phyloP scores from a whole-genome alignment of 2,329 filamentous ascomycete species.

The Emydomyces testavorans region DNA sequence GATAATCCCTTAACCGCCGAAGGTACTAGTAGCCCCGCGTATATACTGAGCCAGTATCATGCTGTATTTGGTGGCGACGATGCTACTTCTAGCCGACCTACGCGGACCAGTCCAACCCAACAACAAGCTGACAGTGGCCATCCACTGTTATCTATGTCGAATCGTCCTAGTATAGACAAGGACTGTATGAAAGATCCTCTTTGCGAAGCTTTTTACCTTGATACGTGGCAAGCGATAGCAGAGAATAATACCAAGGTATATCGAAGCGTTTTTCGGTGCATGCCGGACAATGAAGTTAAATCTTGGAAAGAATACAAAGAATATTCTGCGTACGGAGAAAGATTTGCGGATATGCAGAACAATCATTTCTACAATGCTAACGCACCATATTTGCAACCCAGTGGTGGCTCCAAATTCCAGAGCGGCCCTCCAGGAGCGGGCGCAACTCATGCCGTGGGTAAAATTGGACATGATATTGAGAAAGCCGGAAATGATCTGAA shows the following conservation, averaged over 20 bases:
- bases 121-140: constrained; percentile 37
- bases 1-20: background rate
- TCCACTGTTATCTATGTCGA: constrained; percentile 53
- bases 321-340: constrained; percentile 62
- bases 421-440: constrained; percentile 32
- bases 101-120: constrained; percentile 1
- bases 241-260: constrained; percentile 94
- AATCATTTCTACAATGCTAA: constrained; percentile 35
- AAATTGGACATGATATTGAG: constrained; percentile 20
- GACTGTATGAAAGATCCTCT: constrained; percentile 94
- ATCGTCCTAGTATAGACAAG: constrained; percentile 61
- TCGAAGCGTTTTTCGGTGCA: constrained; percentile 86
- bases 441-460: constrained; percentile 13
- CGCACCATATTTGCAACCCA: constrained; percentile 14
- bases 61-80: background rate
- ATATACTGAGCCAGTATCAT: background rate
- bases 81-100: background rate
- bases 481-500: constrained; percentile 24
- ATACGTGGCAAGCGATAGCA: constrained; percentile 77
- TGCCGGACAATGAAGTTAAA: constrained; percentile 88
- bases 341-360: constrained; percentile 59
- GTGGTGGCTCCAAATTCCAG: constrained; percentile 30
- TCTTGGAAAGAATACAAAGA: constrained; percentile 91
- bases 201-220: constrained; percentile 67
- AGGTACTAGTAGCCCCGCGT: background rate